Conservation (phyloP, 1,284 basidiomycete genomes). For the Cryptococcus hybrid region DNA sequence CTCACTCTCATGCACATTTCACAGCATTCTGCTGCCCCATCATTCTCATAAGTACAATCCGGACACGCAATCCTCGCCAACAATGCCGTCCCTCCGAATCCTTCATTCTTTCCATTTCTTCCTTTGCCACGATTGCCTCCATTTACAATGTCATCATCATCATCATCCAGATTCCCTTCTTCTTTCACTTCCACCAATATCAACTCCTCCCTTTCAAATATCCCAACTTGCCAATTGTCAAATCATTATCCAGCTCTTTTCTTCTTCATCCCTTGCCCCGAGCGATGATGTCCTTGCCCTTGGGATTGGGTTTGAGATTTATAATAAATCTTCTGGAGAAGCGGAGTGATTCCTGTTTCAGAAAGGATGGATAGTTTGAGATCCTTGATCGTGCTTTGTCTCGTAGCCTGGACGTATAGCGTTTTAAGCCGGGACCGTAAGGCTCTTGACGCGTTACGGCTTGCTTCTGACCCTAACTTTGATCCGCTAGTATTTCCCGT, state of each 20-base stretch:
- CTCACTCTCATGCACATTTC: conserved; percentile 18
- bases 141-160: conserved; percentile 8
- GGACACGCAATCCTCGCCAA: conserved; percentile 25
- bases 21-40: conserved; percentile 15
- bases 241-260: conserved; percentile 19
- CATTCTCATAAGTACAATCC: conserved; percentile 29
- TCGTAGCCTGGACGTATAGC: conserved; percentile 9
- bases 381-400: conserved; percentile 27
- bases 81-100: conserved; percentile 42
- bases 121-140: background rate
- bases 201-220: conserved; percentile 26
- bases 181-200: conserved; percentile 27
- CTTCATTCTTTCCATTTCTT: conserved; percentile 11
- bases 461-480: background rate
- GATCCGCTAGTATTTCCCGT: too few relatives aligned
- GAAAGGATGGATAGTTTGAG: conserved; percentile 31
- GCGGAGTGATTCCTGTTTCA: conserved; percentile 21
- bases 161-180: conserved; percentile 11
- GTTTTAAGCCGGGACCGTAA: conserved; percentile 3
- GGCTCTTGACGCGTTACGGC: background rate
- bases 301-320: background rate
- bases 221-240: conserved; percentile 30
- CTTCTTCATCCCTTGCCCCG: background rate
- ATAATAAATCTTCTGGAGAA: conserved; percentile 27
- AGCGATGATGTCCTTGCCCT: too few relatives aligned